phyloP scores from a whole-genome alignment of 148 eudicot genomes.

The Linanthus parryae region DNA sequence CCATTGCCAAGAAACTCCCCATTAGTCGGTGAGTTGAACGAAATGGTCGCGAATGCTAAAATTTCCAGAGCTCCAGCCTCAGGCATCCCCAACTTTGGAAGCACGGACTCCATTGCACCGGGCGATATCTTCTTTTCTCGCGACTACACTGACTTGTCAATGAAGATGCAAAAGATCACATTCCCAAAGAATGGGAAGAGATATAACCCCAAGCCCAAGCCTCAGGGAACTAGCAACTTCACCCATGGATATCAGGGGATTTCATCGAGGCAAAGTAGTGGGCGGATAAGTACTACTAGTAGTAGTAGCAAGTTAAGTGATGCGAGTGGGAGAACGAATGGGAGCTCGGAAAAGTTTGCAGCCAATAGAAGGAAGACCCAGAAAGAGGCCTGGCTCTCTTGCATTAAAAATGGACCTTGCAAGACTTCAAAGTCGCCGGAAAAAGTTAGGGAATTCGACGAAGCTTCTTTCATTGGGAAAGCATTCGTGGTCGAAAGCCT shows the following conservation, averaged over 20 bases:
- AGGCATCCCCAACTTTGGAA: constrained; percentile 12
- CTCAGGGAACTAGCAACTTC: constrained; percentile 1
- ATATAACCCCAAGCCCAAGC: constrained; percentile 2
- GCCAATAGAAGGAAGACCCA: constrained; percentile 29
- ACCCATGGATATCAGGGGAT: not conserved
- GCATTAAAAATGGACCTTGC: constrained; percentile 32
- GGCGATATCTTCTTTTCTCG: constrained; percentile 45
- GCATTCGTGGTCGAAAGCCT: constrained; percentile 40
- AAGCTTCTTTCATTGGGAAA: constrained; percentile 33
- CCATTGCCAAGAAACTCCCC: constrained; percentile 16
- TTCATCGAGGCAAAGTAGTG: constrained; percentile 29
- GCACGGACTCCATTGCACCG: constrained; percentile 36
- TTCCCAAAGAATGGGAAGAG: constrained; percentile 14
- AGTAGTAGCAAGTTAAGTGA: constrained; percentile 20
- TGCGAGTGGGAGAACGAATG: constrained; percentile 21
- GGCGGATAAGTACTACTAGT: constrained; percentile 5
- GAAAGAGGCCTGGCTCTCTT: constrained; percentile 37
- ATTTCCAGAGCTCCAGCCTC: constrained; percentile 11
- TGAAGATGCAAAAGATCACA: constrained; percentile 14
- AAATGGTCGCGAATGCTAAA: constrained; percentile 36
- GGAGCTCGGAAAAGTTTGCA: constrained; percentile 18
- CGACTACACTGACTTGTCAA: constrained; percentile 14
- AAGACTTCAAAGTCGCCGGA: constrained; percentile 24
- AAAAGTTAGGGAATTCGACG: constrained; percentile 26
- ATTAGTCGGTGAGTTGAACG: constrained; percentile 40